Evolutionary conservation across 805 yeast species (phyloP).

Genomic region (Ogataea paraovalis): DNA sequence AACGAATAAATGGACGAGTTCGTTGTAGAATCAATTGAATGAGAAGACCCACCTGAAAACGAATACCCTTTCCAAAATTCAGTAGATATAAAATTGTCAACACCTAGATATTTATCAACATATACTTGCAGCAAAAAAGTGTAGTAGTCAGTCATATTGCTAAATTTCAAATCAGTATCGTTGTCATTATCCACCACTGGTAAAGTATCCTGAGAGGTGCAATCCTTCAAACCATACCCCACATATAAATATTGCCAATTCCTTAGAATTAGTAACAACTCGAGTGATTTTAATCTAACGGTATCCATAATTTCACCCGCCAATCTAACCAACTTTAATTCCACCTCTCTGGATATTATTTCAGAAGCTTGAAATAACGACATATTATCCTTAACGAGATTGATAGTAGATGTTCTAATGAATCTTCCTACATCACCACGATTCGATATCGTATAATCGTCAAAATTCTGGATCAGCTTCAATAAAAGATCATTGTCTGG

Average conservation of each 20-base stretch:
- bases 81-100: slow-evolving; percentile 12
- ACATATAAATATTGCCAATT: slow-evolving; percentile 12
- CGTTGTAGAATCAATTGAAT: slow-evolving; percentile 44
- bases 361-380: slow-evolving; percentile 7
- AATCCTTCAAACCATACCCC: neutral
- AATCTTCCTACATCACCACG: slow-evolving; percentile 93
- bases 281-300: slow-evolving; percentile 41
- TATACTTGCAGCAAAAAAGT: slow-evolving; percentile 23
- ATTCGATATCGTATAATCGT: slow-evolving; percentile 73
- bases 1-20: slow-evolving; percentile 40
- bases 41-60: slow-evolving; percentile 52
- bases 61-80: slow-evolving; percentile 55
- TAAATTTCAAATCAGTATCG: slow-evolving; percentile 11
- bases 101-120: slow-evolving; percentile 8
- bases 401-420: slow-evolving; percentile 49
- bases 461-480: slow-evolving; percentile 39
- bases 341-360: slow-evolving; percentile 18
- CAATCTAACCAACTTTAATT: slow-evolving; percentile 45
- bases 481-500: slow-evolving; percentile 8
- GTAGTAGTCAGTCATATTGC: slow-evolving; percentile 27
- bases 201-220: neutral
- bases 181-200: neutral
- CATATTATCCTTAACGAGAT: slow-evolving; percentile 33
- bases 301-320: slow-evolving; percentile 62
- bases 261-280: slow-evolving; percentile 31